Base-by-base conservation (phyloP, 306 rosid genomes). In the Trichosanthes cucumerina region DNA sequence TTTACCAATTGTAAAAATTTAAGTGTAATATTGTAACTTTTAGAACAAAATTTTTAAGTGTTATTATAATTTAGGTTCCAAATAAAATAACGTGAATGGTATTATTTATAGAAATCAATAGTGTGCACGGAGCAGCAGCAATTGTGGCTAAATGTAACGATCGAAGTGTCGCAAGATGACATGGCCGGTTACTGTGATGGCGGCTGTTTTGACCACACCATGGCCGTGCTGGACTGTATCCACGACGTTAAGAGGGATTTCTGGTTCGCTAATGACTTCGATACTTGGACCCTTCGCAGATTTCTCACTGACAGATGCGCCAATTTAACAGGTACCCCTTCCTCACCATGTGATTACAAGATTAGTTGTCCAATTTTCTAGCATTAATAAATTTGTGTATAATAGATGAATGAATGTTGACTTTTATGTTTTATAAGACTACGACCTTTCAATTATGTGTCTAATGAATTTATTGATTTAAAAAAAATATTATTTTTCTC, bases 181-280 rank as follows among this genome's bases (percentile, higher is more conserved):
- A 72, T 47, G 5, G 5, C 5, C 0, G 47, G 1, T 4, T 78
- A 78, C 62, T 78, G 81, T 6, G 0, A n/a, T 3, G 12, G 66
- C 9, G 81, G 81, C 0, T 78, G 81, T 60, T 34, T 53, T 5
- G 18, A 31, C 1, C 81, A 78, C 81, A 78, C 81, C 1, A 9
- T 63, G 34, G 75, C 9, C 2, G 76, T 78, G 13, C 39, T 78
- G 3, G 43, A 50, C 26, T 78, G 81, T 1, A 49, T 78, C 8
- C 50, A 33, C 5, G 74, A 33, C 9, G 81, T 78, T 23, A 64
- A 78, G 23, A 47, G 62, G 34, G 53, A 78, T 19, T 78, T 78
- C 15, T 62, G 76, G 75, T 78, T 78, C 52, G 16, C 81, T 3
- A 78, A 78, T 38, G 16, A 49, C 4, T 68, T 53, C 5, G 18